Evolutionary conservation across 257 asterid species (phyloP).

Genomic region (Linaria vulgaris): DNA sequence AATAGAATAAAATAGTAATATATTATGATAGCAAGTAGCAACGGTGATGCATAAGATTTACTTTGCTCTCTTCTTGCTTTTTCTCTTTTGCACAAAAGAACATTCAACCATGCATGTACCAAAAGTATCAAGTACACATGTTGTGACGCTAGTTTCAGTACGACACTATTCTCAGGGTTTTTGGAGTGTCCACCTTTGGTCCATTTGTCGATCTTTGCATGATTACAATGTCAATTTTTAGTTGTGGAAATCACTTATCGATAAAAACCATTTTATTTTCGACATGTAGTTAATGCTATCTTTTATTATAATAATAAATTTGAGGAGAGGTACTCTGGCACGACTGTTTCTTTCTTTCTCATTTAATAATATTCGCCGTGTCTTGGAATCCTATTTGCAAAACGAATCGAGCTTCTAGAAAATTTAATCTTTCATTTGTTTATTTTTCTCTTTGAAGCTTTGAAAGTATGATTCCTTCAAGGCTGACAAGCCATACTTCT

Average conservation of each 20-base stretch:
- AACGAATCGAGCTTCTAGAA: slow-evolving; percentile 33
- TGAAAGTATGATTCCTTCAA: background rate
- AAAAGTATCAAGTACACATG: too few species aligned
- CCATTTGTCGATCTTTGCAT: background rate
- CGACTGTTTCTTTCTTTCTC: background rate
- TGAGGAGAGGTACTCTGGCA: background rate
- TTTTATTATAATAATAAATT: background rate
- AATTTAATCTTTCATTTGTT: background rate
- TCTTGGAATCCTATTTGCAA: slow-evolving; percentile 13
- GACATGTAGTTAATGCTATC: background rate
- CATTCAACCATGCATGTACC: too few species aligned
- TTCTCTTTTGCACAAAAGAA: too few species aligned
- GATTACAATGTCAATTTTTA: background rate
- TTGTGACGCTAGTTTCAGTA: too few species aligned
- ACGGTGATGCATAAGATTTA: too few species aligned
- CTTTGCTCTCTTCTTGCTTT: too few species aligned
- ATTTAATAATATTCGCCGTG: slow-evolving; percentile 14
- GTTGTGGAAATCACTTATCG: background rate
- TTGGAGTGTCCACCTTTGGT: background rate
- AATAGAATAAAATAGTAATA: too few species aligned
- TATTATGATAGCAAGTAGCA: too few species aligned
- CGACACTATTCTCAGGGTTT: background rate
- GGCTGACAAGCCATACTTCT: background rate
- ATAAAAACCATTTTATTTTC: background rate
- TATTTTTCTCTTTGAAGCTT: background rate